Evolutionary conservation across 257 asterid species (phyloP), one percentile per base, ranked within the genome.

Genomic region (Nicotiana paniculata): DNA sequence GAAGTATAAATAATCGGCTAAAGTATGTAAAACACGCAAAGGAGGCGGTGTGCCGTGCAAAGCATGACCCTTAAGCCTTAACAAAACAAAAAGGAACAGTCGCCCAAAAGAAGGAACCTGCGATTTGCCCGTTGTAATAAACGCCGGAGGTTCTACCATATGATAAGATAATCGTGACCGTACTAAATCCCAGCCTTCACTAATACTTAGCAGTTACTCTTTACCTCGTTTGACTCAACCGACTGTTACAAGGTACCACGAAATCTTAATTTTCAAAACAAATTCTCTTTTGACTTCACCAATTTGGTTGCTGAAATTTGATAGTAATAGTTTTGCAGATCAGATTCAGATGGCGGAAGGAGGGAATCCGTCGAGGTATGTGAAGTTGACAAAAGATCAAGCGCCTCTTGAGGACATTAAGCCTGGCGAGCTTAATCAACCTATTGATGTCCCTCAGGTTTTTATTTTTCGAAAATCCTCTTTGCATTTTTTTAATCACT

Each of bases 371-470:
- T 96, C 99, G n/a, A 88, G 90, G 85, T 96, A 96, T 85, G 98
- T 96, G 70, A 96, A 94, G 88, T 86, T 96, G 88, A 94, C 88
- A 2, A 96, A 92, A 86, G 97, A 96, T 77, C 99, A 92, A 81
- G 87, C 89, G 35, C 97, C 98, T 32, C 26, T 85, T 82, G 98
- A 96, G 88, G 97, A 96, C 46, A 94, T 96, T 82, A 88, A 86
- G 77, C 98, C 99, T 11, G 98, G 99, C 21, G 98, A 96, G 90
- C 98, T 96, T 62, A 96, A 96, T 91, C 97, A 91, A 87, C 99
- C 99, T 37, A 90, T 96, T 75, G 96, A 94, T 84, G 98, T 96
- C 67, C 97, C 97, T 86, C 99, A 94, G 90, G 92, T 89, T 17
- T 75, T 57, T 46, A 4, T 18, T 48, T 46, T 74, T 72, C 6